Conservation (phyloP, 2,329 filamentous ascomycete genomes). For the Xylariaceae sp. region DNA sequence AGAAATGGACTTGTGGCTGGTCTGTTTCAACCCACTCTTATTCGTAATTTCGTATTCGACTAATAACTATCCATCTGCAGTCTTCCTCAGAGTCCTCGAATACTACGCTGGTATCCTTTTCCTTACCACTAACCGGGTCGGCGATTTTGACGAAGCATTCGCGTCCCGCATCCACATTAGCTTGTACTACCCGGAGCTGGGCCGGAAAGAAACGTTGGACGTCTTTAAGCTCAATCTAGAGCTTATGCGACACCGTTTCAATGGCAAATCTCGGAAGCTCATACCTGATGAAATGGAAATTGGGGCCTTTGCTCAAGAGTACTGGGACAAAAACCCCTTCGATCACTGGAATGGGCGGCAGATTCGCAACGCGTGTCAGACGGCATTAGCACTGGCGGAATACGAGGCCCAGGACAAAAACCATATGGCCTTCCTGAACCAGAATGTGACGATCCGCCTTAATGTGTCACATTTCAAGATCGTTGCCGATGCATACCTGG, state of each 20-base stretch:
- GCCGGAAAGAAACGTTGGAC: background rate
- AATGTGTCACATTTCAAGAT: background rate
- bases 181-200: slow-evolving; percentile 5
- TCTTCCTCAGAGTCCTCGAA: slow-evolving; percentile 45
- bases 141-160: slow-evolving; percentile 14
- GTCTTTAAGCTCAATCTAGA: slow-evolving; percentile 10
- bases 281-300: slow-evolving; percentile 12
- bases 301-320: slow-evolving; percentile 16
- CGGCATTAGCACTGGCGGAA: slow-evolving; percentile 30
- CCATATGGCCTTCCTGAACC: background rate
- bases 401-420: slow-evolving; percentile 30
- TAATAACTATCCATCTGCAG: slow-evolving; percentile 24
- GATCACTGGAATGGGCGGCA: slow-evolving; percentile 35
- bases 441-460: background rate
- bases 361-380: slow-evolving; percentile 37
- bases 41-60: background rate
- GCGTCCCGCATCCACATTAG: slow-evolving; percentile 12
- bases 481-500: background rate
- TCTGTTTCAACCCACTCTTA: background rate
- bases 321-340: slow-evolving; percentile 14
- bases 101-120: slow-evolving; percentile 44
- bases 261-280: slow-evolving; percentile 13
- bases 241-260: background rate
- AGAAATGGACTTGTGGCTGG: slow-evolving; percentile 42
- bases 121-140: slow-evolving; percentile 13